Percentiles rank a stretch among this genome's conserved stretches.
Conservation (phyloP, 1,139 yeast genomes). For the Wickerhamomyces sp. region DNA sequence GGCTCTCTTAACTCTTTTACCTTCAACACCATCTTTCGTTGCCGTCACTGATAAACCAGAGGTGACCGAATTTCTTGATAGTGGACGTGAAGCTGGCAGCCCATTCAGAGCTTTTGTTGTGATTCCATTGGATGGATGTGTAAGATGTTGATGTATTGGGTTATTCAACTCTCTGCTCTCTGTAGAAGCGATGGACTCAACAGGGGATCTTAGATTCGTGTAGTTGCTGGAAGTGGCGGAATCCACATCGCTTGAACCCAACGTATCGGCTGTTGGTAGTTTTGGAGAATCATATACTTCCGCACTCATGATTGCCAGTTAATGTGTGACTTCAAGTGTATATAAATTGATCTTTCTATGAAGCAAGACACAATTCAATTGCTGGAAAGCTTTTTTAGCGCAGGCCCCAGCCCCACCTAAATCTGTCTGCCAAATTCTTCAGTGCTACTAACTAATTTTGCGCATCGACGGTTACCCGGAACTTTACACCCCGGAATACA, state of each 20-base stretch:
- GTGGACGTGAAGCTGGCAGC: conserved; percentile 39
- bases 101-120: background rate
- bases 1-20: conserved; percentile 46
- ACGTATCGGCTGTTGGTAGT: background rate
- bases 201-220: conserved; percentile 1
- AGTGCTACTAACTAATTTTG: too few relatives aligned
- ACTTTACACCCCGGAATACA: too few relatives aligned
- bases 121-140: conserved; percentile 1
- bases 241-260: background rate
- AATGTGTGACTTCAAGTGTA: too few relatives aligned
- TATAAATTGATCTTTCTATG: too few relatives aligned
- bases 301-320: conserved; percentile 5
- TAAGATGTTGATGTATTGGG: background rate
- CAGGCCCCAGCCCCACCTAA: too few relatives aligned
- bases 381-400: too few relatives aligned
- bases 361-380: too few relatives aligned
- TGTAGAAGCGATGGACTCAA: background rate
- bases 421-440: too few relatives aligned
- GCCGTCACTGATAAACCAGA: conserved; percentile 69
- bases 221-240: background rate
- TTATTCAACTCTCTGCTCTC: background rate
- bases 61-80: conserved; percentile 57
- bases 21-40: conserved; percentile 69
- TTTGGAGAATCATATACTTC: conserved; percentile 7
- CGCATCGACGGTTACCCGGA: too few relatives aligned